A percentile compares a stretch with the other conserved stretches of the same genome.
Conservation (phyloP, 2,329 filamentous ascomycete species). For the Aspergillus hortae region DNA sequence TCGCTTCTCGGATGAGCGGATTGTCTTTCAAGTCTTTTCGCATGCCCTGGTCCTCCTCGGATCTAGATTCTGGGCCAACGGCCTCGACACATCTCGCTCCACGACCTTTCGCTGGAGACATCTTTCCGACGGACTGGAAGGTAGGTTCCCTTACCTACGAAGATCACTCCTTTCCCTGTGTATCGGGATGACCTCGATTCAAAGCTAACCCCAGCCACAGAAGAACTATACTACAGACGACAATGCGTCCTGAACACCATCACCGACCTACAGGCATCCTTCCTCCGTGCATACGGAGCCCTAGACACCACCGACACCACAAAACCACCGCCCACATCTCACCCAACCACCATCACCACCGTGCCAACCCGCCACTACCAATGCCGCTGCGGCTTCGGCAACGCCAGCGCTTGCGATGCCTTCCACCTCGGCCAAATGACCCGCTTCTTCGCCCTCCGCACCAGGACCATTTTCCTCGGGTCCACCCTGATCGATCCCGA, state of each 20-base stretch:
- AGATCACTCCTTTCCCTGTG: neutral
- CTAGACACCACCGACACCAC: conserved; percentile 22
- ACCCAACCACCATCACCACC: conserved; percentile 13
- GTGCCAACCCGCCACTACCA: conserved; percentile 29
- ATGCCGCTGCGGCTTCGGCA: conserved; percentile 40
- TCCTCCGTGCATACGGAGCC: conserved; percentile 39
- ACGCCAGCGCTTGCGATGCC: conserved; percentile 41
- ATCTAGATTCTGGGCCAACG: conserved; percentile 34
- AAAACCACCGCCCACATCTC: conserved; percentile 10
- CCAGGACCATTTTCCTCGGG: conserved; percentile 41
- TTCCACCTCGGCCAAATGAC: conserved; percentile 45
- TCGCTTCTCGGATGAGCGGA: conserved; percentile 25
- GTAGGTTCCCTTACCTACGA: conserved; percentile 17
- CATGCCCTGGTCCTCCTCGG: conserved; percentile 35
- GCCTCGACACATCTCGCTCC: conserved; percentile 20
- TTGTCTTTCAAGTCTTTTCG: conserved; percentile 27
- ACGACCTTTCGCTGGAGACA: conserved; percentile 33
- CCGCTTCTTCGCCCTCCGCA: conserved; percentile 40
- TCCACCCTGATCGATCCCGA: conserved; percentile 37
- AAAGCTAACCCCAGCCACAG: conserved; percentile 19
- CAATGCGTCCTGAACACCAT: conserved; percentile 42
- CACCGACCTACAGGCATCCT: conserved; percentile 40
- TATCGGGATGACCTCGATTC: neutral
- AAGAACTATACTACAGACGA: conserved; percentile 42
- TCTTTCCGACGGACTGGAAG: conserved; percentile 38